Conservation (phyloP, 2,329 filamentous ascomycete species). For the Aureobasidium lini region DNA sequence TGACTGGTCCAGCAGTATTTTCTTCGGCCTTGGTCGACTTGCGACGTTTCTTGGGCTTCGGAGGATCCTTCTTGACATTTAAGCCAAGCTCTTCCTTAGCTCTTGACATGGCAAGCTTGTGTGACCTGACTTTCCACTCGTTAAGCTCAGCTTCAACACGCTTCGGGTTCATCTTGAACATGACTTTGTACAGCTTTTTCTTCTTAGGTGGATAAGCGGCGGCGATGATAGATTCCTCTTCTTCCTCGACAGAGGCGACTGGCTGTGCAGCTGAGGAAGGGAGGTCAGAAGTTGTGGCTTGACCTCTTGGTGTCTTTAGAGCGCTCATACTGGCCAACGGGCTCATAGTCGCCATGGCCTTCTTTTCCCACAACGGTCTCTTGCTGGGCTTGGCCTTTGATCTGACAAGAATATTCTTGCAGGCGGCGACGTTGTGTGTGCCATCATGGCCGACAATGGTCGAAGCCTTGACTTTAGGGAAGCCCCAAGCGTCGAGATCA, state of each 20-base stretch:
- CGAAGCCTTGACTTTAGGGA: conserved; percentile 30
- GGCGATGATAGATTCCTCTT: neutral
- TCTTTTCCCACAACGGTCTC: neutral
- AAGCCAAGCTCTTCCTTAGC: conserved; percentile 1
- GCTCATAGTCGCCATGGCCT: neutral
- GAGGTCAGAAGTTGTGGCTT: neutral
- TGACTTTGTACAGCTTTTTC: conserved; percentile 2
- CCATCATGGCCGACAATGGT: conserved; percentile 34
- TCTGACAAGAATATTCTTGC: conserved; percentile 17
- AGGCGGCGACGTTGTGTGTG: conserved; percentile 36
- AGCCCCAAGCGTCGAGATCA: conserved; percentile 41
- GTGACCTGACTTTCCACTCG: conserved; percentile 10
- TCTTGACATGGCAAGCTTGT: neutral
- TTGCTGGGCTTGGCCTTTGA: neutral
- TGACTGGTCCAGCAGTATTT: neutral
- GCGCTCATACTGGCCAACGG: neutral
- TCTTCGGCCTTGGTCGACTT: neutral
- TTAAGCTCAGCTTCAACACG: conserved; percentile 9
- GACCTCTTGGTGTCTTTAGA: neutral
- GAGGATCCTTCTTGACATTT: neutral
- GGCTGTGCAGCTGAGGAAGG: neutral
- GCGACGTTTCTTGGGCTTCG: neutral
- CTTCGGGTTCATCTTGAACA: conserved; percentile 12
- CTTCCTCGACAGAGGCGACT: neutral
- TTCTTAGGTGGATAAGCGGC: neutral